These are phyloP conservation scores for Takakia lepidozioides DNA, from an alignment of 225 moss, liverwort and hornwort genomes.

Conservation along the genomic window DNA sequence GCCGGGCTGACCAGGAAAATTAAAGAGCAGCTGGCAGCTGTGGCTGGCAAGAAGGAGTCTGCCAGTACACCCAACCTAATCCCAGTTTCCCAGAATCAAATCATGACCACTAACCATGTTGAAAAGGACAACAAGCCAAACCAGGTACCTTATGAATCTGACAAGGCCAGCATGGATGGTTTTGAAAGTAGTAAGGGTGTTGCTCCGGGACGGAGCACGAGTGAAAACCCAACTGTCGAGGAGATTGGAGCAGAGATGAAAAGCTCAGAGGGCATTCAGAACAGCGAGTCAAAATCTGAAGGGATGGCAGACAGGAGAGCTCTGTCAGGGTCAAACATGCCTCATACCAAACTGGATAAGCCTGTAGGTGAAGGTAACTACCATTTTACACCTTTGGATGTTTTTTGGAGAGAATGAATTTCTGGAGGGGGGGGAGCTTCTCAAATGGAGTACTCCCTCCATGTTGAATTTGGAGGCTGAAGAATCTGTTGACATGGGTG, in stretches of 20 bases:
- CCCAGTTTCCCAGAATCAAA: background rate
- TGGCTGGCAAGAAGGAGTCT: slow-evolving; percentile 23
- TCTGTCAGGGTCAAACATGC: slow-evolving; percentile 7
- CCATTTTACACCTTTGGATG: no score
- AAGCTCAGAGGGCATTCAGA: slow-evolving; percentile 5
- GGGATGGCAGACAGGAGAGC: slow-evolving; percentile 5
- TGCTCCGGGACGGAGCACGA: background rate
- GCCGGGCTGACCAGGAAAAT: slow-evolving; percentile 45
- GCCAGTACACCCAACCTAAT: slow-evolving; percentile 7
- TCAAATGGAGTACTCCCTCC: no score
- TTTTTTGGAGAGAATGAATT: no score
- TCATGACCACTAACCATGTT: slow-evolving; percentile 2
- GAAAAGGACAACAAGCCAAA: slow-evolving; percentile 5
- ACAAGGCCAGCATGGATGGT: slow-evolving; percentile 4
- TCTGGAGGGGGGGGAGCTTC: no score
- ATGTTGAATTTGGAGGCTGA: no score
- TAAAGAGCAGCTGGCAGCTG: slow-evolving; percentile 31
- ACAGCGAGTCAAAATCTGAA: slow-evolving; percentile 2
- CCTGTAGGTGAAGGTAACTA: slow-evolving; percentile 24
- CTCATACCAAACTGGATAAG: slow-evolving; percentile 13
- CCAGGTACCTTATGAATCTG: slow-evolving; percentile 4
- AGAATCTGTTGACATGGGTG: background rate
- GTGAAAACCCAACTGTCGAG: slow-evolving; percentile 5
- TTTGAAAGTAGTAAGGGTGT: background rate
- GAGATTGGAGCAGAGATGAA: slow-evolving; percentile 4